Conservation (phyloP, 768 basidiomycete species). For the Lyophyllum atratum region DNA sequence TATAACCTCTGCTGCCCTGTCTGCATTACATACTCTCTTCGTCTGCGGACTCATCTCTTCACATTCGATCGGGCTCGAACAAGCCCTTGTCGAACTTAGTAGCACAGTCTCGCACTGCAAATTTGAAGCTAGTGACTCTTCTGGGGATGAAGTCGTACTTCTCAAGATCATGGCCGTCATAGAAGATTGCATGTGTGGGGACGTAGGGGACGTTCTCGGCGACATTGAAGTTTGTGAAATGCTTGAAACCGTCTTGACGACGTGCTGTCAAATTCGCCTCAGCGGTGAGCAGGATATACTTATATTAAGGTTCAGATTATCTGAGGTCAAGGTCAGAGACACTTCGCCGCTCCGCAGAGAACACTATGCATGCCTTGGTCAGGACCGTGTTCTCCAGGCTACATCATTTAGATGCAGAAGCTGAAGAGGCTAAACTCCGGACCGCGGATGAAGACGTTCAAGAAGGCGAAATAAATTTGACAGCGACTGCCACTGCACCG, state of each 20-base stretch:
- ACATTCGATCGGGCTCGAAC: slow-evolving; percentile 55
- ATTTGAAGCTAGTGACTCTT: slow-evolving; percentile 96
- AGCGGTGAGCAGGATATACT: slow-evolving; percentile 64
- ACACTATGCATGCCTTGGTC: slow-evolving; percentile 86
- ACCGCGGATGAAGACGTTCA: slow-evolving; percentile 49
- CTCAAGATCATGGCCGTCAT: slow-evolving; percentile 91
- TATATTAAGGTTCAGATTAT: slow-evolving; percentile 4
- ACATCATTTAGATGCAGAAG: slow-evolving; percentile 59
- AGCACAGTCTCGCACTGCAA: slow-evolving; percentile 93
- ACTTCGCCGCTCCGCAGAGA: slow-evolving; percentile 84
- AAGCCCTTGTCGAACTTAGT: slow-evolving; percentile 80
- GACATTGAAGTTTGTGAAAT: slow-evolving; percentile 98
- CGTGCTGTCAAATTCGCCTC: slow-evolving; percentile 96
- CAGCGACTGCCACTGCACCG: slow-evolving; percentile 31
- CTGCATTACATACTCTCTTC: slow-evolving; percentile 88
- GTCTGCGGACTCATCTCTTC: slow-evolving; percentile 70
- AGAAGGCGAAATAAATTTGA: slow-evolving; percentile 17
- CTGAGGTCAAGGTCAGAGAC: slow-evolving; percentile 55
- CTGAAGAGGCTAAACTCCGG: slow-evolving; percentile 68
- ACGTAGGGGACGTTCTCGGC: slow-evolving; percentile 71
- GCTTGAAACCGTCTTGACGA: slow-evolving; percentile 95
- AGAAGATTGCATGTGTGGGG: slow-evolving; percentile 75
- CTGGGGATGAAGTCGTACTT: slow-evolving; percentile 96
- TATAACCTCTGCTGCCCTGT: slow-evolving; percentile 93
- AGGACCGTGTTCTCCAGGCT: slow-evolving; percentile 79